These are phyloP conservation scores for Xylariaceae sp. DNA, from an alignment of 2,329 filamentous ascomycete species.

Conservation along the genomic window DNA sequence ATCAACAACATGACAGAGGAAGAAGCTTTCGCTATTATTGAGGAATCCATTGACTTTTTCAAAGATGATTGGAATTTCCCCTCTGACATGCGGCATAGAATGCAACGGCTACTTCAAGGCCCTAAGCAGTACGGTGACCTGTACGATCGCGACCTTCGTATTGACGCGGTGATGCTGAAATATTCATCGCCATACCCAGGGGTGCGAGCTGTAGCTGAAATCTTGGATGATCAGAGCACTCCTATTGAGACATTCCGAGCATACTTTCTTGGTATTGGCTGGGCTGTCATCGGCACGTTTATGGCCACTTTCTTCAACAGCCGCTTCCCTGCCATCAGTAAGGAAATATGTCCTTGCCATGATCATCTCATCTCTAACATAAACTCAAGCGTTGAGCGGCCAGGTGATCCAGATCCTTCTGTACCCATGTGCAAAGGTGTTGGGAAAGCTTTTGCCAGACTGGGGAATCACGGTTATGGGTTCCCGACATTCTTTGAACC, in stretches of 20 bases:
- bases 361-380: background rate
- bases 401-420: conserved; percentile 41
- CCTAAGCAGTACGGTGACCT: conserved; percentile 35
- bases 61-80: conserved; percentile 42
- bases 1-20: conserved; percentile 39
- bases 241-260: conserved; percentile 38
- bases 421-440: conserved; percentile 41
- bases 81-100: conserved; percentile 36
- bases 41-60: conserved; percentile 34
- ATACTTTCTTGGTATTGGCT: conserved; percentile 37
- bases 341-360: background rate
- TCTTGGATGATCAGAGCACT: conserved; percentile 29
- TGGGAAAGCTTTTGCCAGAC: conserved; percentile 40
- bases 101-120: conserved; percentile 33
- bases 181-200: conserved; percentile 35
- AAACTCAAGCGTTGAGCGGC: too few species aligned
- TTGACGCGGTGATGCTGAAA: too few species aligned
- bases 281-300: conserved; percentile 35
- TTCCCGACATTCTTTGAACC: conserved; percentile 34
- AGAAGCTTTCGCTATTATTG: conserved; percentile 35
- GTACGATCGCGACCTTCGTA: too few species aligned
- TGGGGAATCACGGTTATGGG: conserved; percentile 39
- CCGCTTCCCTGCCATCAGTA: background rate
- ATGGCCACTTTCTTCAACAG: conserved; percentile 12
- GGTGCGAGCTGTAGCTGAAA: conserved; percentile 36